Evolutionary conservation across 768 basidiomycete species (phyloP).

Genomic region (Mycena latifolia): DNA sequence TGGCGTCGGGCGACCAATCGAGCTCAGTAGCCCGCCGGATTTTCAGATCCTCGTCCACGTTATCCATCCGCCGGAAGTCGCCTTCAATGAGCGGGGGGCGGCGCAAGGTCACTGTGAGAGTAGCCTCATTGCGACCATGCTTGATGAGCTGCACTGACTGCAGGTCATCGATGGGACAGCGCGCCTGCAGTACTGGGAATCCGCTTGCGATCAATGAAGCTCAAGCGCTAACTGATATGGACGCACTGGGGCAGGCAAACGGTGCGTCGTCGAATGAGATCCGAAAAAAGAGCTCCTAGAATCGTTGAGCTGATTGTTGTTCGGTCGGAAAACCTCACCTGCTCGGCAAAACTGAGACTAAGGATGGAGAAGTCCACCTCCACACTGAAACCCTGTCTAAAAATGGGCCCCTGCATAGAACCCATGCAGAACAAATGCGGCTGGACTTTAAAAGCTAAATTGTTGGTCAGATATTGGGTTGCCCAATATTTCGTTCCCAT

Average conservation of each 20-base stretch:
- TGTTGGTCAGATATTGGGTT: neutral
- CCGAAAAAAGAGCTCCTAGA: constrained; percentile 28
- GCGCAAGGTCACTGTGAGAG: constrained; percentile 28
- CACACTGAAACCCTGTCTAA: constrained; percentile 19
- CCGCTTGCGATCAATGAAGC: neutral
- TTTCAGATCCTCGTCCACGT: neutral
- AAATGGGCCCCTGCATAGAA: constrained; percentile 27
- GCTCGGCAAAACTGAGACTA: constrained; percentile 15
- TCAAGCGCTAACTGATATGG: too few relatives aligned
- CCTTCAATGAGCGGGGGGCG: constrained; percentile 32
- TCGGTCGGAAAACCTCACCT: constrained; percentile 3
- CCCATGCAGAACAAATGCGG: constrained; percentile 31
- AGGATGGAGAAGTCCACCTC: constrained; percentile 24
- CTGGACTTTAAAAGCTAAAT: constrained; percentile 22
- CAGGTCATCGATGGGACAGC: constrained; percentile 28
- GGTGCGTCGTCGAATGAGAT: constrained; percentile 24
- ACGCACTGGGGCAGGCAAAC: constrained; percentile 22
- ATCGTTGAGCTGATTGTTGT: neutral
- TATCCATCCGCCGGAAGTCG: constrained; percentile 21
- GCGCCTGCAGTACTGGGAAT: constrained; percentile 20
- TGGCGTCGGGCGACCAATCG: constrained; percentile 31
- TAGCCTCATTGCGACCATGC: neutral
- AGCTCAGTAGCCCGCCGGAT: constrained; percentile 31
- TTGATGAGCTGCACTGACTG: constrained; percentile 24
- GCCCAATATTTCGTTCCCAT: neutral